phyloP scores from a whole-genome alignment of 192 early-diverging fungal species.

The Backusella mclennaniae region DNA sequence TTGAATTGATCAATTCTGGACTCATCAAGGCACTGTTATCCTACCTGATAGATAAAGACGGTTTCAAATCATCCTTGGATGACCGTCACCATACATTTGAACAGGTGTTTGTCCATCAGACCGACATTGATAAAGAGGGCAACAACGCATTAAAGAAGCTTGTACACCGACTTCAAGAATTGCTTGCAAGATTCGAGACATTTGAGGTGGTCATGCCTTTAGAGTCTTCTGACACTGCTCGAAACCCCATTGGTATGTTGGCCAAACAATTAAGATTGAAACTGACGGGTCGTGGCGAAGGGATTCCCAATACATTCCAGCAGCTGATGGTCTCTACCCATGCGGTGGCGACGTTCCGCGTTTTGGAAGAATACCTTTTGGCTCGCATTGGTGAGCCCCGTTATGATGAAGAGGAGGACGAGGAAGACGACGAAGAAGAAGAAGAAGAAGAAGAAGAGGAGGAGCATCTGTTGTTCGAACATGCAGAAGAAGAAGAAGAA shows the following conservation, averaged over 20 bases:
- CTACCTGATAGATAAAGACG: constrained; percentile 39
- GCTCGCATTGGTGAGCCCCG: constrained; percentile 41
- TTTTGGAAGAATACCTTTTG: constrained; percentile 79
- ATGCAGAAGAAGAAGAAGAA: not conserved
- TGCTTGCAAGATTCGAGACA: constrained; percentile 63
- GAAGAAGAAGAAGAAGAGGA: not conserved
- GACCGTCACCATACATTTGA: constrained; percentile 43
- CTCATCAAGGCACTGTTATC: constrained; percentile 59
- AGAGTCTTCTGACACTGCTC: constrained; percentile 32
- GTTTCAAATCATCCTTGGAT: not conserved
- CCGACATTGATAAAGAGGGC: constrained; percentile 33
- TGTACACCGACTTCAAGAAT: constrained; percentile 69
- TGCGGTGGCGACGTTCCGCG: constrained; percentile 80
- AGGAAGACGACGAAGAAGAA: not conserved
- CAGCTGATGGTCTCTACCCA: constrained; percentile 76
- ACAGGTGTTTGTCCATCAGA: constrained; percentile 55
- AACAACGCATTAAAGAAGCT: constrained; percentile 51
- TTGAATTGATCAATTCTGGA: constrained; percentile 78
- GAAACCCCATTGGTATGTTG: constrained; percentile 62
- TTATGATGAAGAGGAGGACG: constrained; percentile 32
- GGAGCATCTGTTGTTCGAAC: not conserved
- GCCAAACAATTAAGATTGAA: constrained; percentile 74
- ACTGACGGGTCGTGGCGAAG: constrained; percentile 49
- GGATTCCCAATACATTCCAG: constrained; percentile 47
- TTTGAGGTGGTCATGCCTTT: constrained; percentile 58